These are phyloP conservation scores for Suhomyces yuchorum DNA, from an alignment of 1,139 yeast species.

Conservation along the genomic window DNA sequence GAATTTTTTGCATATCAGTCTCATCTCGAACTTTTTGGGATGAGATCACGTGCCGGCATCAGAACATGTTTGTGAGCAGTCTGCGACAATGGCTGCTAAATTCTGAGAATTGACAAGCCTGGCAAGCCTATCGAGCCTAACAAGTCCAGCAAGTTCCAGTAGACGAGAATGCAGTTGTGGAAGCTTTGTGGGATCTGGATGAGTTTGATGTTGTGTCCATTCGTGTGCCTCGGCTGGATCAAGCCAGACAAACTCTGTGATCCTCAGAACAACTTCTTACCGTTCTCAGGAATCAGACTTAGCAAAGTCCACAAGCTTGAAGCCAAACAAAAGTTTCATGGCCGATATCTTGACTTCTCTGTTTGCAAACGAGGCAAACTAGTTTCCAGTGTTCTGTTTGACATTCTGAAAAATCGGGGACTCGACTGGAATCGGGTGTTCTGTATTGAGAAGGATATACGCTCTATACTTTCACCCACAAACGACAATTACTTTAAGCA, in stretches of 20 bases:
- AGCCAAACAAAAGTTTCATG: slow-evolving; percentile 37
- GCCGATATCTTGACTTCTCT: slow-evolving; percentile 51
- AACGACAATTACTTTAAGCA: neutral
- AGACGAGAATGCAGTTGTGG: too few relatives aligned
- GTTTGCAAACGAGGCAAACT: slow-evolving; percentile 60
- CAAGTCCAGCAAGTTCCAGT: too few relatives aligned
- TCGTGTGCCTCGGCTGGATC: neutral
- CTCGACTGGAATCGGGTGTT: neutral
- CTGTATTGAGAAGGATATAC: neutral
- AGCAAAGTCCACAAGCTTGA: slow-evolving; percentile 50
- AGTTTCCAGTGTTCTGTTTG: slow-evolving; percentile 40
- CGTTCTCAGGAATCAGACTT: slow-evolving; percentile 63
- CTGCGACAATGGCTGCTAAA: slow-evolving; percentile 8
- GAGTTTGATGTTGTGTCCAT: neutral
- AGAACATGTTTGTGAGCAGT: neutral
- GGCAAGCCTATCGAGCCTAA: too few relatives aligned
- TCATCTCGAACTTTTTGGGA: slow-evolving; percentile 9
- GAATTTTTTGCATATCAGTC: slow-evolving; percentile 12
- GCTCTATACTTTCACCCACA: neutral
- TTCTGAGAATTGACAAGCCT: neutral
- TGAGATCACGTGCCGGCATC: slow-evolving; percentile 4
- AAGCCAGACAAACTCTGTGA: slow-evolving; percentile 41
- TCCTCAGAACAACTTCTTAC: slow-evolving; percentile 33
- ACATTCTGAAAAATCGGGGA: neutral
- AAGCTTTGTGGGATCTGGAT: too few relatives aligned